phyloP scores from a whole-genome alignment of 768 basidiomycete genomes.

The Boletus vinaceobasis region DNA sequence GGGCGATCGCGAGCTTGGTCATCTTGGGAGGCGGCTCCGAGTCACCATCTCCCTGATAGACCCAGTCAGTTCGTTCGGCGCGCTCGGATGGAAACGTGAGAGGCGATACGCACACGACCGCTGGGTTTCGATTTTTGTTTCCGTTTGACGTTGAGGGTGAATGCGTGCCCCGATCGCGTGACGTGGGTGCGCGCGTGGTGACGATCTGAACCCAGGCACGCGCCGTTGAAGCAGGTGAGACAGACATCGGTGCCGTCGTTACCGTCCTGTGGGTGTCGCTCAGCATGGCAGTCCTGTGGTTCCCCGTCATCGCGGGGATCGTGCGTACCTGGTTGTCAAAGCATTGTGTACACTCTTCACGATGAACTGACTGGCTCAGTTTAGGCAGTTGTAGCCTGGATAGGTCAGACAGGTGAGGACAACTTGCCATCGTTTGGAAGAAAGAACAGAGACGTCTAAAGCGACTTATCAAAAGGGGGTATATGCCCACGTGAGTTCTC shows the following conservation, averaged over 20 bases:
- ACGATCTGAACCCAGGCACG: constrained; percentile 60
- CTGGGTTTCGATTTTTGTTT: constrained; percentile 54
- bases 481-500: constrained; percentile 2
- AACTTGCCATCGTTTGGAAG: constrained; percentile 32
- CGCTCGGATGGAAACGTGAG: no score
- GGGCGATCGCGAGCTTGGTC: constrained; percentile 82
- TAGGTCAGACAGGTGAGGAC: constrained; percentile 53
- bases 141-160: constrained; percentile 80
- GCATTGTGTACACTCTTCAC: constrained; percentile 97
- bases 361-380: constrained; percentile 69
- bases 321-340: constrained; percentile 82
- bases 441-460: background rate
- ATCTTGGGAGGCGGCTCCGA: constrained; percentile 80
- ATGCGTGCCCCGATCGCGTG: constrained; percentile 66
- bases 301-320: constrained; percentile 3
- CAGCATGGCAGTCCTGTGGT: background rate
- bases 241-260: constrained; percentile 85
- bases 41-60: constrained; percentile 59
- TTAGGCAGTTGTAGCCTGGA: constrained; percentile 51
- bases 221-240: constrained; percentile 91
- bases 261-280: constrained; percentile 48
- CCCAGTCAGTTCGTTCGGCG: background rate
- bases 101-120: constrained; percentile 54
- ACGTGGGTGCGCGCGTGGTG: constrained; percentile 76
- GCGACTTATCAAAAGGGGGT: background rate